Evolutionary conservation across 441 rosid genomes (phyloP), one percentile per base, ranked within the genome.

Genomic region (Theobroma grandiflorum): DNA sequence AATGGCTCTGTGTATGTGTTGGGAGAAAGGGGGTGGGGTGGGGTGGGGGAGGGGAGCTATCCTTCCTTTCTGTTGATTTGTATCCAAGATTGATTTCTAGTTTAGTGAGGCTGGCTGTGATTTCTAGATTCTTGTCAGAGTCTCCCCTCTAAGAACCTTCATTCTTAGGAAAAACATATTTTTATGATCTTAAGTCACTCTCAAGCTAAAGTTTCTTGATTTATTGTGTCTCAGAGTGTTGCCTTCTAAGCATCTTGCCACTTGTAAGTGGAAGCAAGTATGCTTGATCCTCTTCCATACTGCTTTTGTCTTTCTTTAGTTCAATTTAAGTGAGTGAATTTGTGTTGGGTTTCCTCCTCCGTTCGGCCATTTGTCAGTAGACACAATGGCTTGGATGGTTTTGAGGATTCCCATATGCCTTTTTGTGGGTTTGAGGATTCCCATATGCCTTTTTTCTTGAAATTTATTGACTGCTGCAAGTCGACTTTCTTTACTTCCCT

Each of bases 381-480:
- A 12, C 66, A 38, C 40, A 22, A 58, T 57, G 16, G 53, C 38
- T 12, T 38, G 50, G 14, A 38, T 55, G 55, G 40, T 38, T 58
- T 57, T 58, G 37, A 16, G 35, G 50, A 72, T 72, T 72, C 33
- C 33, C 33, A 53, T 6, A 4, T 12, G 47, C 11, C 47, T 52
- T n/a, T 71, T 71, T 37, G n/a, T 55, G 55, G 40, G 20, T 58
- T 57, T 58, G 37, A 16, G 35, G 50, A 72, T 72, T 72, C 33
- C 33, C 33, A 53, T 6, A 4, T 12, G 47, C 11, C 47, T 52
- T n/a, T 71, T 71, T 37, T 37, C 49, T 53, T 53, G 18, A 52
- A 53, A 72, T 72, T 20, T 53, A n/a, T 53, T 72, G 38, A 71
- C n/a, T 71, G 43, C 61, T 71, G 75, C 75, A 50, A 20, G 22